Conservation (phyloP, 768 basidiomycete species). For the Boletus huronensis region DNA sequence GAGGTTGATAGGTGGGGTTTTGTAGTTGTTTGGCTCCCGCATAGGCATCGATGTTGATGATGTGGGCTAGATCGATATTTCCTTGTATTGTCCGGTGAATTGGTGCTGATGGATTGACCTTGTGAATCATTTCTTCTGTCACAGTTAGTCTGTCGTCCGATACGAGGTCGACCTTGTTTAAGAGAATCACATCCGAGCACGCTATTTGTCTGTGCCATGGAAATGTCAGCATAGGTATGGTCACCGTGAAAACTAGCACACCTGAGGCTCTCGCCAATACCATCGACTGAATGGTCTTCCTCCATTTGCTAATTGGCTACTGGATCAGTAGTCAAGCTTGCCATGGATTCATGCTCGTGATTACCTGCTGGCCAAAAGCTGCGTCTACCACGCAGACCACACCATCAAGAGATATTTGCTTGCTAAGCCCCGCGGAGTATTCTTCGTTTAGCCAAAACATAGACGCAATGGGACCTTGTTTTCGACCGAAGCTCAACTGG, state of each 20-base stretch:
- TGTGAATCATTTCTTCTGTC: conserved; percentile 61
- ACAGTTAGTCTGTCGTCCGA: conserved; percentile 39
- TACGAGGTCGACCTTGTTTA: conserved; percentile 89
- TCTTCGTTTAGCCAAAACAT: conserved; percentile 90
- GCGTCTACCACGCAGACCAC: conserved; percentile 93
- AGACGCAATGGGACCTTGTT: conserved; percentile 74
- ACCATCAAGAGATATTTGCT: conserved; percentile 76
- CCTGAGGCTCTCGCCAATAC: conserved; percentile 78
- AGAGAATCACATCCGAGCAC: conserved; percentile 82
- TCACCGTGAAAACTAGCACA: conserved; percentile 28
- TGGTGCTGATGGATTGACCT: conserved; percentile 76
- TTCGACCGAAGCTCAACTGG: neutral
- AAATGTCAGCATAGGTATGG: neutral
- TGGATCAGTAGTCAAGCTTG: conserved; percentile 3
- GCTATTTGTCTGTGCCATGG: conserved; percentile 79
- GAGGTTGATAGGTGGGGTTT: conserved; percentile 21
- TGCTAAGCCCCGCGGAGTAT: conserved; percentile 62
- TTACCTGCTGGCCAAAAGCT: conserved; percentile 66
- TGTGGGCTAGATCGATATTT: conserved; percentile 65
- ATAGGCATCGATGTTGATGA: conserved; percentile 84
- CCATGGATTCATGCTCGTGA: conserved; percentile 32
- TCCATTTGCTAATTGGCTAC: conserved; percentile 68
- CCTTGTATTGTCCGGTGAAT: conserved; percentile 70
- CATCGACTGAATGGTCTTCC: conserved; percentile 65
- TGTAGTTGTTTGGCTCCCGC: conserved; percentile 41